Conservation (phyloP, 2,329 filamentous ascomycete species). For the Hymenoscyphus fraxineus region DNA sequence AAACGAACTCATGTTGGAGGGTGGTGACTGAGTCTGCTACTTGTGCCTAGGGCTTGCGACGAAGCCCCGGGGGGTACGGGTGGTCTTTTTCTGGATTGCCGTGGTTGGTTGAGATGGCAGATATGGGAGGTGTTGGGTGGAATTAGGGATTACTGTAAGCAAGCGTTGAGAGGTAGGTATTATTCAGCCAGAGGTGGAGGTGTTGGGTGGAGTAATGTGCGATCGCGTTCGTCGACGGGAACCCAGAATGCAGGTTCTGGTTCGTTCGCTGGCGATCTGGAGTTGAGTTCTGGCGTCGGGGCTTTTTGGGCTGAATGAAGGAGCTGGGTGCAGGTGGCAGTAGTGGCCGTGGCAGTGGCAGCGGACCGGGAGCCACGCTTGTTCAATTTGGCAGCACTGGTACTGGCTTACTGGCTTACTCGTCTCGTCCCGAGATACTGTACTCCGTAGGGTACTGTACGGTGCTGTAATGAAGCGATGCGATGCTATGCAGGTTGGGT, state of each 20-base stretch:
- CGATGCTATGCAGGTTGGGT: no score
- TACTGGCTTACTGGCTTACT: background rate
- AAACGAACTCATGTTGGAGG: conserved; percentile 76
- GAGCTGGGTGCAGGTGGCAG: background rate
- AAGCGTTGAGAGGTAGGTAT: background rate
- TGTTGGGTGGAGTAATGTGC: background rate
- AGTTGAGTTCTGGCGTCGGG: background rate
- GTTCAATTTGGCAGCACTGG: background rate
- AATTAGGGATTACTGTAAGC: background rate
- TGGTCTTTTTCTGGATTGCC: conserved; percentile 1
- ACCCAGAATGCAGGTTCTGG: background rate
- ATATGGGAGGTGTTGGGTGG: background rate
- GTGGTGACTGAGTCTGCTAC: conserved; percentile 6
- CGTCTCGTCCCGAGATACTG: no score
- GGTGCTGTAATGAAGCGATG: no score
- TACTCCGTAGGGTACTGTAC: no score
- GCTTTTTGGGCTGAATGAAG: background rate
- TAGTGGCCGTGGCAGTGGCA: background rate
- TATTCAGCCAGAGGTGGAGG: background rate
- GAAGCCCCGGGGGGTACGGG: conserved; percentile 18
- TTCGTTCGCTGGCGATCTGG: background rate
- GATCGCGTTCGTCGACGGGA: background rate
- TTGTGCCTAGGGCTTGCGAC: conserved; percentile 18
- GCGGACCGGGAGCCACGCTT: background rate
- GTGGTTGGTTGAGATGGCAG: background rate